These are phyloP conservation scores for Amylocarpus encephaloides DNA, from an alignment of 2,329 filamentous ascomycete species.

Conservation along the genomic window DNA sequence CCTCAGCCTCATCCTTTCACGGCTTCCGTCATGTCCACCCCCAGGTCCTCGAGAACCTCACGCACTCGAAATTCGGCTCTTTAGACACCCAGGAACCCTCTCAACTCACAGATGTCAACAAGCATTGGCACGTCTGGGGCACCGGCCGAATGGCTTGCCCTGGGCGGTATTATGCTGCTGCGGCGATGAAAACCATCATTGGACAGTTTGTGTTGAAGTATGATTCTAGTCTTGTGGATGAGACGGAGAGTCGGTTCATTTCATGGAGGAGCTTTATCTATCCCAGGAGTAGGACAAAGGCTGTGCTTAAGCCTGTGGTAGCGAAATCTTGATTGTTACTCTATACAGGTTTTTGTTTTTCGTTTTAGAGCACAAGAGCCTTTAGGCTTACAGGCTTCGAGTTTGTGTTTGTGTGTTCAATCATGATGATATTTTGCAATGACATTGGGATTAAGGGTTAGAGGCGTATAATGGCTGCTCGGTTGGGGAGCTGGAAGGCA, in stretches of 20 bases:
- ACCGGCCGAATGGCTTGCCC: slow-evolving; percentile 2
- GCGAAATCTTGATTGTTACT: neutral
- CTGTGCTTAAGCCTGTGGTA: neutral
- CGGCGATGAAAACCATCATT: neutral
- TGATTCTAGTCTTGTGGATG: neutral
- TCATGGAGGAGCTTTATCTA: neutral
- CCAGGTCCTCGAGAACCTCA: neutral
- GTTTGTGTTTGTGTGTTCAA: too few species aligned
- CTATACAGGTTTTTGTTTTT: too few species aligned
- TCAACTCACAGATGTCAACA: neutral
- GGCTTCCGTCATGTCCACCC: slow-evolving; percentile 1
- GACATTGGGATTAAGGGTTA: too few species aligned
- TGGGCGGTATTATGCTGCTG: neutral
- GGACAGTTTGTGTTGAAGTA: neutral
- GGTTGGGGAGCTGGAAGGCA: too few species aligned
- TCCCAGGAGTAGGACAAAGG: neutral
- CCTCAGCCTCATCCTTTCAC: neutral
- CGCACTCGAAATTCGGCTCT: neutral
- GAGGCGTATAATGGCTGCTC: too few species aligned
- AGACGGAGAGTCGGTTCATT: neutral
- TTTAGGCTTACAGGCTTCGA: too few species aligned
- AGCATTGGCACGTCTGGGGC: slow-evolving; percentile 2
- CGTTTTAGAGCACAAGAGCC: too few species aligned
- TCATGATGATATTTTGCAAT: too few species aligned
- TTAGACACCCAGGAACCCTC: neutral